These are phyloP conservation scores for Fusarium sulawesiense DNA, from an alignment of 2,329 filamentous ascomycete species.

Conservation along the genomic window DNA sequence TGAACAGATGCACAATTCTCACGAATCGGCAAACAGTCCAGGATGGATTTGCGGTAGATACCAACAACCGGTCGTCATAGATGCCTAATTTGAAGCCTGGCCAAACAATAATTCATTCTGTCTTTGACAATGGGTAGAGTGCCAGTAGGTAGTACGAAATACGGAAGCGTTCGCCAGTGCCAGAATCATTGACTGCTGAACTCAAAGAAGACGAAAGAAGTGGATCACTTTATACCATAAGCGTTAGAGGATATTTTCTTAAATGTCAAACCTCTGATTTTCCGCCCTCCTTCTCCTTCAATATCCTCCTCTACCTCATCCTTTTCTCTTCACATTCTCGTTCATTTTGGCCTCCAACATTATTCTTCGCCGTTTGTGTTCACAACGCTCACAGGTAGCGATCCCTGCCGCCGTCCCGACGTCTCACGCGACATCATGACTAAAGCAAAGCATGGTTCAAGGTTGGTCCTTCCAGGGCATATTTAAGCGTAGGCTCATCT, in stretches of 20 bases:
- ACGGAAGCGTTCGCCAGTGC: too few species aligned
- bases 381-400: neutral
- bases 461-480: too few species aligned
- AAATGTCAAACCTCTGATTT: too few species aligned
- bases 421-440: neutral
- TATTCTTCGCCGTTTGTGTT: neutral
- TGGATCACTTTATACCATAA: too few species aligned
- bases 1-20: neutral
- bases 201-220: too few species aligned
- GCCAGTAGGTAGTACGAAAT: too few species aligned
- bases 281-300: neutral
- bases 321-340: neutral
- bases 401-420: neutral
- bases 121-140: neutral
- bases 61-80: neutral
- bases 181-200: too few species aligned
- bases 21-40: neutral
- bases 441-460: too few species aligned
- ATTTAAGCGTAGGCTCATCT: too few species aligned
- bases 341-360: neutral
- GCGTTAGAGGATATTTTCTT: too few species aligned
- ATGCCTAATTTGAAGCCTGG: neutral
- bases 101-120: too few species aligned
- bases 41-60: neutral
- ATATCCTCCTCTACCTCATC: neutral